phyloP scores from a whole-genome alignment of 2,329 filamentous ascomycete species.

The Phoma herbarum region DNA sequence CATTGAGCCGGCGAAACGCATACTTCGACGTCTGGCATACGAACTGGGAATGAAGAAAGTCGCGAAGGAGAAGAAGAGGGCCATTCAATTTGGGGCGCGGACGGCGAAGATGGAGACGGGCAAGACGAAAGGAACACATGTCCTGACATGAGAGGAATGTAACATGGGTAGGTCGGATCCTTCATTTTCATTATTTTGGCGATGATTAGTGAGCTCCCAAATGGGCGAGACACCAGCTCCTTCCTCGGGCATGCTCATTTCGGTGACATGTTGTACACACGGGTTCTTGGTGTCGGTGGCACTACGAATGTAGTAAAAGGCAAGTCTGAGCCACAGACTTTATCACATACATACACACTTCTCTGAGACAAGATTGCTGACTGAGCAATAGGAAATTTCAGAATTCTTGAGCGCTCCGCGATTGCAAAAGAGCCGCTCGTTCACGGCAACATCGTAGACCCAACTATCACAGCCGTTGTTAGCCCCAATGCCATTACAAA shows the following conservation, averaged over 20 bases:
- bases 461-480: neutral
- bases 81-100: slow-evolving; percentile 65
- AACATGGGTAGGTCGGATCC: neutral
- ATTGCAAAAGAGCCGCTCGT: too few relatives aligned
- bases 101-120: slow-evolving; percentile 58
- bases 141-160: slow-evolving; percentile 44
- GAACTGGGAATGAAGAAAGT: slow-evolving; percentile 75
- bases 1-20: slow-evolving; percentile 81
- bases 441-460: neutral
- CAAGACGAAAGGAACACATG: slow-evolving; percentile 58
- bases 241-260: slow-evolving; percentile 26
- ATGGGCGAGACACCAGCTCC: slow-evolving; percentile 36
- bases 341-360: neutral
- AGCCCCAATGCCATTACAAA: neutral
- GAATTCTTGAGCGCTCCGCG: too few relatives aligned
- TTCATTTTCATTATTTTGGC: slow-evolving; percentile 21
- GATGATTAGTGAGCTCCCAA: slow-evolving; percentile 45
- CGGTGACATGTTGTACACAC: neutral
- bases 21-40: slow-evolving; percentile 79
- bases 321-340: slow-evolving; percentile 44
- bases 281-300: slow-evolving; percentile 35
- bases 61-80: slow-evolving; percentile 89
- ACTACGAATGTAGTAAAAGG: slow-evolving; percentile 37
- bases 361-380: neutral
- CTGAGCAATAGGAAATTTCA: neutral